phyloP scores from a whole-genome alignment of 768 basidiomycete species.

The Naganishia vishniacii region DNA sequence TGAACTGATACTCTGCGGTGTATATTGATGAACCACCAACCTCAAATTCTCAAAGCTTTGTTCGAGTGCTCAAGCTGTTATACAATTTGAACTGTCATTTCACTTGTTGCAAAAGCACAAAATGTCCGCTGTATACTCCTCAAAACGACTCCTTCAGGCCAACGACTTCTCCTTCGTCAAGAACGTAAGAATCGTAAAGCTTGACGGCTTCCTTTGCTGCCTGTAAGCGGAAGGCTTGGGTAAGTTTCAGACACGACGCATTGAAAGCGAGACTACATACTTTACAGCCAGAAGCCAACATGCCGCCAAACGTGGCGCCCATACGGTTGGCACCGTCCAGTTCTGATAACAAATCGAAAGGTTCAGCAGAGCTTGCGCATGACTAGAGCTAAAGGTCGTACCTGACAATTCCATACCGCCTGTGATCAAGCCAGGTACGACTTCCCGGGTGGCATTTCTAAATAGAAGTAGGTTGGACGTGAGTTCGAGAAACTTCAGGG shows the following conservation, averaged over 20 bases:
- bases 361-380: background rate
- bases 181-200: slow-evolving; percentile 53
- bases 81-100: too few relatives aligned
- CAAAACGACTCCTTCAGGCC: slow-evolving; percentile 34
- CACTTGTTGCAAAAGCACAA: too few relatives aligned
- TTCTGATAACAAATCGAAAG: slow-evolving; percentile 47
- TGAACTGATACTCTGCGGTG: too few relatives aligned
- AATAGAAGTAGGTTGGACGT: background rate
- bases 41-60: too few relatives aligned
- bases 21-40: too few relatives aligned
- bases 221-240: slow-evolving; percentile 33
- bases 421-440: slow-evolving; percentile 59
- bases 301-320: slow-evolving; percentile 72
- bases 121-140: too few relatives aligned
- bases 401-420: slow-evolving; percentile 69
- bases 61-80: too few relatives aligned
- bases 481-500: too few relatives aligned
- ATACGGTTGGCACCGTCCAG: slow-evolving; percentile 73
- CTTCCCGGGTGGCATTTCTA: slow-evolving; percentile 60
- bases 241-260: background rate
- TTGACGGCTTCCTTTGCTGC: slow-evolving; percentile 63
- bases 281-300: slow-evolving; percentile 68
- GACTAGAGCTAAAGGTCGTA: background rate
- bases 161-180: slow-evolving; percentile 59
- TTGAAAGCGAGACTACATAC: background rate